Percentiles rank a stretch among this genome's conserved stretches.
Evolutionary conservation across 2,329 filamentous ascomycete species (phyloP).

Genomic region (Epicoccum nigrum): DNA sequence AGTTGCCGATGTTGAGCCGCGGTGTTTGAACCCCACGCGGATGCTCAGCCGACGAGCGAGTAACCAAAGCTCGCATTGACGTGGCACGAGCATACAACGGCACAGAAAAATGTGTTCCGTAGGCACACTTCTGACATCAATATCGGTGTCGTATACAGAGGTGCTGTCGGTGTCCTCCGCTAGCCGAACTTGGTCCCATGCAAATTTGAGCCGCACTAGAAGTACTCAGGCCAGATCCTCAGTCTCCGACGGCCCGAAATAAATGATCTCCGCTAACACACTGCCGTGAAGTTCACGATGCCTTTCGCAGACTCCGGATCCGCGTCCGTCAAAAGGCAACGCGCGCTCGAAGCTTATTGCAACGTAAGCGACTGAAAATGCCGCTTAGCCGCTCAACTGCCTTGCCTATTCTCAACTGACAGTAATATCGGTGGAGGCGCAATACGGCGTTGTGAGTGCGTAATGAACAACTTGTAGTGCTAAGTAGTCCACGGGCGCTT

Average conservation of each 20-base stretch:
- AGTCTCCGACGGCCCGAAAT: slow-evolving; percentile 5
- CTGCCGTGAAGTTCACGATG: slow-evolving; percentile 1
- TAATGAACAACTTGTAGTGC: not conserved
- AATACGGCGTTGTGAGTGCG: slow-evolving; percentile 3
- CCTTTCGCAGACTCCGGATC: not conserved
- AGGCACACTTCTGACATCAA: slow-evolving; percentile 5
- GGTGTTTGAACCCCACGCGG: slow-evolving; percentile 11
- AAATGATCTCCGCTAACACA: slow-evolving; percentile 7
- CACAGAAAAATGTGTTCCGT: not conserved
- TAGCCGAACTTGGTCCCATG: slow-evolving; percentile 1
- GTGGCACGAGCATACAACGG: not conserved
- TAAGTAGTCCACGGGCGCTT: not conserved
- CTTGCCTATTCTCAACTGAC: slow-evolving; percentile 1
- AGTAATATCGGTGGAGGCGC: not conserved
- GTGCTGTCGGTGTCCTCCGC: slow-evolving; percentile 9
- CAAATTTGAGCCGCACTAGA: slow-evolving; percentile 16
- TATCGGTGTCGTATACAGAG: slow-evolving; percentile 1
- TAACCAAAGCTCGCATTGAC: slow-evolving; percentile 1
- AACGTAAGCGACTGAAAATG: slow-evolving; percentile 2
- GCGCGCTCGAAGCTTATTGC: slow-evolving; percentile 1
- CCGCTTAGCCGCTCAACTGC: slow-evolving; percentile 5
- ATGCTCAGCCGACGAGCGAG: not conserved
- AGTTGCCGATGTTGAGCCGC: slow-evolving; percentile 7
- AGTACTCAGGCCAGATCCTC: slow-evolving; percentile 14
- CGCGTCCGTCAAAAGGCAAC: slow-evolving; percentile 6